Evolutionary conservation across 2,329 filamentous ascomycete species (phyloP), one percentile per base, ranked within the genome.

Genomic region (Fusarium xyrophilum): DNA sequence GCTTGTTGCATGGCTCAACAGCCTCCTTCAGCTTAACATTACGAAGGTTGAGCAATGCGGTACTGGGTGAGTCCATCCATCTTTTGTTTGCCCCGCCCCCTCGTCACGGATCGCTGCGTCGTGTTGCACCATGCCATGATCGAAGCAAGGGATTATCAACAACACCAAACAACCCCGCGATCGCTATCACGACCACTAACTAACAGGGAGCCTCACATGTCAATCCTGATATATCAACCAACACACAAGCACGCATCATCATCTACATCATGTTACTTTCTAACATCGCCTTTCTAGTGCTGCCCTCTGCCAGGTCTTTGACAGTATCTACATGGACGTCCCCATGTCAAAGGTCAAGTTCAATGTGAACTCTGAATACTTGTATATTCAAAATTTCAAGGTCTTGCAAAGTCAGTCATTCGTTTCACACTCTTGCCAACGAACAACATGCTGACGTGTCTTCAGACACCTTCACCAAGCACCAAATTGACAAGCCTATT

Each of bases 31-130:
- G 84, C 91, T 99, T 77, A 99, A 98, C 84, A 89, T 99, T 76
- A 98, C 92, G 76, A 98, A 97, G 83, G 93, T 99, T 79, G 96
- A 99, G 84, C 96, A 99, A 86, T 98, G 95, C 81, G 96, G 96
- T 80, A 98, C 95, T 77, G 96, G 95, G 95, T 98, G 69, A 76
- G 77, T 79, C 60, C 44, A 76, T 79, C 63, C 56, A 70, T 76
- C 84, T 79, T 79, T 44, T 30, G 39, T 44, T 68, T 70, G 66
- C 68, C 72, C 75, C 73, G 70, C 74, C 72, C 72, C 69, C 69
- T 70, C 72, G 56, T 67, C 66, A 43, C 33, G 44, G 50, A 60
- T 62, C 36, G 58, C 53, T 66, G 60, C 32, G 51, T 47, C 35
- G 54, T 44, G 57, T 67, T 68, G 65, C 63, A 70, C 67, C 61